Conservation (phyloP, 805 yeast species). For the Ascoidea asiatica region DNA sequence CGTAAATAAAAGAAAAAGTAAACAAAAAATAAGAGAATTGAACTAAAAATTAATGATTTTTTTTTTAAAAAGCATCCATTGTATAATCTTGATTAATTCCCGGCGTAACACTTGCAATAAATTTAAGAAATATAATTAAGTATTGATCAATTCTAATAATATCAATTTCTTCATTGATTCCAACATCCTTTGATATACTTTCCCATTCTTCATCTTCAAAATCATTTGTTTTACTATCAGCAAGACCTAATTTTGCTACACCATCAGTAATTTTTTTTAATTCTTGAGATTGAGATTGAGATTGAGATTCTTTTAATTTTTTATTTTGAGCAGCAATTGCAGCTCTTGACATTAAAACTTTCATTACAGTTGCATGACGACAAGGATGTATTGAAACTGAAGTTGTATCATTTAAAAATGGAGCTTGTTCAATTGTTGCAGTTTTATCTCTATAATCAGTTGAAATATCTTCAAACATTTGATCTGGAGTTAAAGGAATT, state of each 20-base stretch:
- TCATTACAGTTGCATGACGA: conserved; percentile 90
- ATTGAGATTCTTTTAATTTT: conserved; percentile 15
- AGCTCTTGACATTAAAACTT: conserved; percentile 66
- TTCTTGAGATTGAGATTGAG: conserved; percentile 5
- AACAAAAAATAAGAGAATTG: no score
- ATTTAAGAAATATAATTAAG: conserved; percentile 76
- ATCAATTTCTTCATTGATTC: conserved; percentile 22
- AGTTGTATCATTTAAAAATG: conserved; percentile 58
- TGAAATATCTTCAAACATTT: conserved; percentile 91
- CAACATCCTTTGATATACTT: conserved; percentile 23
- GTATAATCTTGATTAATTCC: conserved; percentile 96
- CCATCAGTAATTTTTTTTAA: conserved; percentile 21
- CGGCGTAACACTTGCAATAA: conserved; percentile 93
- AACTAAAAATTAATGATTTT: no score
- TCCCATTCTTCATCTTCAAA: conserved; percentile 42
- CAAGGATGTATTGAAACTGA: conserved; percentile 93
- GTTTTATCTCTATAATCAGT: conserved; percentile 90
- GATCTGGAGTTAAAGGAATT: conserved; percentile 69
- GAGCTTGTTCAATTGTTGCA: conserved; percentile 88
- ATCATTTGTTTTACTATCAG: conserved; percentile 18
- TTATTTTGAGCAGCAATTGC: conserved; percentile 28
- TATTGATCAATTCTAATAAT: conserved; percentile 83
- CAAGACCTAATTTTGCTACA: conserved; percentile 33
- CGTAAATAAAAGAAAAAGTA: neutral
- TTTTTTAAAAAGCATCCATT: conserved; percentile 71